phyloP scores from a whole-genome alignment of 176 grass and related monocot genomes.

The Elymus sibiricus region DNA sequence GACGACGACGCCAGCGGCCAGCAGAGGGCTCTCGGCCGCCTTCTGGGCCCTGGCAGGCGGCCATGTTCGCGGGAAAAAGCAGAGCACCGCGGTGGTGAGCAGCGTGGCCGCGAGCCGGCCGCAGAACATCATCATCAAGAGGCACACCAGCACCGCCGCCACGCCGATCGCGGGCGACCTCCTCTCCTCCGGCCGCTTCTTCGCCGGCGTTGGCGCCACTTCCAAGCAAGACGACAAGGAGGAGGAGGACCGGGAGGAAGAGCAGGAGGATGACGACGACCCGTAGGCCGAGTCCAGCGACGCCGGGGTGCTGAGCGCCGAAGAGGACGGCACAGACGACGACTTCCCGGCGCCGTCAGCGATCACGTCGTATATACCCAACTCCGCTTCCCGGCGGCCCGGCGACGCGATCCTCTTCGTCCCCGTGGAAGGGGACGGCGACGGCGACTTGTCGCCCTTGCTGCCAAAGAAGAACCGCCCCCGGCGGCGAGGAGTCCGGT shows the following conservation, averaged over 20 bases:
- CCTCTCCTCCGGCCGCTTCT: not conserved
- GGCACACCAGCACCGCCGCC: constrained; percentile 34
- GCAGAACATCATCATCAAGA: constrained; percentile 42
- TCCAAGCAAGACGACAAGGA: not conserved
- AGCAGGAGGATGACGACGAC: not conserved
- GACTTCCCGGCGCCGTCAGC: not conserved
- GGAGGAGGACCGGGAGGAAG: not conserved
- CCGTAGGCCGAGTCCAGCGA: constrained; percentile 8
- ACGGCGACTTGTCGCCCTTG: not conserved
- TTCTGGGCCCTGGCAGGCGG: not conserved
- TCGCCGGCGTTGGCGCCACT: not conserved
- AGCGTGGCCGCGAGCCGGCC: constrained; percentile 40
- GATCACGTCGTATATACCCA: not conserved
- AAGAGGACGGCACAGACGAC: constrained; percentile 11
- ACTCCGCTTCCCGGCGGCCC: not conserved
- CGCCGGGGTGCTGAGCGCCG: not conserved
- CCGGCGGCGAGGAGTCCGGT: not conserved
- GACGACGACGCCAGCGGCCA: not conserved
- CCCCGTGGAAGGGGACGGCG: not conserved
- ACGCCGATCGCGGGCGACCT: not conserved
- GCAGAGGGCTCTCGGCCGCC: not conserved
- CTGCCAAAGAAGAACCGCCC: not conserved
- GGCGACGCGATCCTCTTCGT: not conserved
- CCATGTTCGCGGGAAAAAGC: constrained; percentile 10
- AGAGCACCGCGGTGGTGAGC: constrained; percentile 38